phyloP scores from a whole-genome alignment of 352 stramenopile species.

The Pythium monospermum region DNA sequence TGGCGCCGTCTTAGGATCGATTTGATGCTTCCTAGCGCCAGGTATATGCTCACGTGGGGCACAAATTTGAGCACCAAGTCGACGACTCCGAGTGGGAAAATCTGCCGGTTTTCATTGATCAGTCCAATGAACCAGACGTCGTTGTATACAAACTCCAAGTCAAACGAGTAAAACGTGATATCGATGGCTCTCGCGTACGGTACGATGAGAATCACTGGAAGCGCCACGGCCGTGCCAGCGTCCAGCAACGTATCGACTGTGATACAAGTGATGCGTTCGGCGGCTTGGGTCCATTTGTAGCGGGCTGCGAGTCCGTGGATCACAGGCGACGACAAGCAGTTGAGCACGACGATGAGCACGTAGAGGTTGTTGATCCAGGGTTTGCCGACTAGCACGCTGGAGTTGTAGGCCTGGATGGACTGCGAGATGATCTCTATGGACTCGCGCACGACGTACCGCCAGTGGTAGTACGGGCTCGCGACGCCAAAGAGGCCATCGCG shows the following conservation, averaged over 20 bases:
- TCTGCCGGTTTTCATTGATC: slow-evolving; percentile 15
- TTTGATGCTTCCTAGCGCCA: slow-evolving; percentile 2
- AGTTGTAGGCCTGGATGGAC: slow-evolving; percentile 11
- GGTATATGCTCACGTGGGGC: slow-evolving; percentile 16
- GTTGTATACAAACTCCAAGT: slow-evolving; percentile 14
- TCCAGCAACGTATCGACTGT: slow-evolving; percentile 12
- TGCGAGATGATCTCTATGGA: slow-evolving; percentile 14
- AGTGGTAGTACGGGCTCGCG: slow-evolving; percentile 4
- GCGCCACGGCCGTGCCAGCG: slow-evolving; percentile 2
- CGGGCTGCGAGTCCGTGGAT: slow-evolving; percentile 9
- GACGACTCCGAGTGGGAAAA: slow-evolving; percentile 8
- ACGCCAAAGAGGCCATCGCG: slow-evolving; percentile 15
- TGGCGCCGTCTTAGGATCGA: not conserved
- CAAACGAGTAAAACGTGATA: slow-evolving; percentile 6
- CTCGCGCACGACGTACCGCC: slow-evolving; percentile 11
- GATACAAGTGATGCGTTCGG: slow-evolving; percentile 10
- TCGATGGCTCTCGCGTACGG: slow-evolving; percentile 11
- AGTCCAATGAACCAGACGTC: slow-evolving; percentile 20
- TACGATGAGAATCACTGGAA: slow-evolving; percentile 14
- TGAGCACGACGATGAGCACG: slow-evolving; percentile 5
- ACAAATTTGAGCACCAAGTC: slow-evolving; percentile 13
- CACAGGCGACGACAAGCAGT: slow-evolving; percentile 9
- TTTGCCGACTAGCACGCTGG: slow-evolving; percentile 1
- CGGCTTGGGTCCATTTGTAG: not conserved
- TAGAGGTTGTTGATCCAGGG: slow-evolving; percentile 15